Conservation (phyloP, 2,329 filamentous ascomycete species). For the Fusarium brachygibbosum region DNA sequence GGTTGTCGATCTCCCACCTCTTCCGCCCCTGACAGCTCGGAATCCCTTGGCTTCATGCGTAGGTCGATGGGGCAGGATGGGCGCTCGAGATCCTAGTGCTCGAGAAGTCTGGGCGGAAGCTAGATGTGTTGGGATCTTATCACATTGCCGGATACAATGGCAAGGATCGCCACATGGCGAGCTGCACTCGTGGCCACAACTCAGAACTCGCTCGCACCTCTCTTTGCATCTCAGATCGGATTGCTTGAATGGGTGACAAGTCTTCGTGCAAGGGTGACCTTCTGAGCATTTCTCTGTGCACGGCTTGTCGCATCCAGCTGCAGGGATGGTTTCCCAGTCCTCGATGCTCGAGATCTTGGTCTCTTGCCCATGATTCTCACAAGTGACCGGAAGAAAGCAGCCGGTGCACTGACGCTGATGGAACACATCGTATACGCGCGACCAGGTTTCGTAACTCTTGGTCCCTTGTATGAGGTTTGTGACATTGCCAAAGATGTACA, state of each 20-base stretch:
- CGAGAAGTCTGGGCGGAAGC: background rate
- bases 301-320: conserved; percentile 36
- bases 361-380: conserved; percentile 68
- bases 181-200: conserved; percentile 41
- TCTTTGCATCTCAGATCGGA: conserved; percentile 50
- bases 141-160: conserved; percentile 32
- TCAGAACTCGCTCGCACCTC: conserved; percentile 31
- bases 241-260: conserved; percentile 39
- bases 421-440: conserved; percentile 59
- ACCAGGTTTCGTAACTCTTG: conserved; percentile 58
- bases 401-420: conserved; percentile 50
- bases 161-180: conserved; percentile 36
- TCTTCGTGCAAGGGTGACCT: conserved; percentile 40
- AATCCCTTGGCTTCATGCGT: background rate
- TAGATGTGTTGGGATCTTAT: background rate
- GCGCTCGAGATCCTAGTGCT: background rate
- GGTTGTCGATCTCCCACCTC: background rate
- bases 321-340: conserved; percentile 61
- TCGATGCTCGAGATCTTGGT: conserved; percentile 65
- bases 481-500: conserved; percentile 88
- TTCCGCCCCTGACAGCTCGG: background rate
- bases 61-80: background rate
- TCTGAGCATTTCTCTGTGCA: conserved; percentile 37
- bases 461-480: conserved; percentile 61
- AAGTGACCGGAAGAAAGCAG: conserved; percentile 71